A percentile compares a stretch with the other conserved stretches of the same genome.
Evolutionary conservation across 2,329 filamentous ascomycete species (phyloP).

Genomic region (Colletotrichum tropicicola): DNA sequence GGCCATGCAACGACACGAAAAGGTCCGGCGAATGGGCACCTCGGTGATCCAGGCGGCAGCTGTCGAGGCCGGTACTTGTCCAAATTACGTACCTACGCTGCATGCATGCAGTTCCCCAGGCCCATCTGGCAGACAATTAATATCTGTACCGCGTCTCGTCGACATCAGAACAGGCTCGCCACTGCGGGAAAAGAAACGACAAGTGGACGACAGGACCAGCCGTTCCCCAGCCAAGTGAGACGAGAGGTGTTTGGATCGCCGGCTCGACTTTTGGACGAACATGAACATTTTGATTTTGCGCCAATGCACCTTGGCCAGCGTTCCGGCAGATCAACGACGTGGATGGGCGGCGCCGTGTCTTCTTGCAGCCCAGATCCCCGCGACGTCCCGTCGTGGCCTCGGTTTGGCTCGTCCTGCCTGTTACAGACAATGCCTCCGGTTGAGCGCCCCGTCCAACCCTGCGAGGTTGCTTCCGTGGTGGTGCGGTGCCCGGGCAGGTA

Average conservation of each 20-base stretch:
- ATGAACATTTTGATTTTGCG: neutral
- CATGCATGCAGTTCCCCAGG: conserved; percentile 26
- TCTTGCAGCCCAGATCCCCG: conserved; percentile 8
- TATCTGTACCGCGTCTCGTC: neutral
- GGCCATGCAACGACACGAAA: neutral
- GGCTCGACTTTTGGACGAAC: conserved; percentile 4
- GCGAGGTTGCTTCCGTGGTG: conserved; percentile 13
- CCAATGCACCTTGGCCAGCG: neutral
- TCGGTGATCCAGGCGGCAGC: conserved; percentile 6
- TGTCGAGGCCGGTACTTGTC: conserved; percentile 23
- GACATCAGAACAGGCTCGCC: neutral
- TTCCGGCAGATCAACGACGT: conserved; percentile 2
- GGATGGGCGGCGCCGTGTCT: neutral
- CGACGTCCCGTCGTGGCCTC: neutral
- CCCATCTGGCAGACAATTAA: conserved; percentile 1
- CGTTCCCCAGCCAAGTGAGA: conserved; percentile 19
- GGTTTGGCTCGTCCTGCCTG: conserved; percentile 10
- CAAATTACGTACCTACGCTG: conserved; percentile 18
- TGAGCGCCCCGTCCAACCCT: neutral
- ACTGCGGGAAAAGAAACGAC: neutral
- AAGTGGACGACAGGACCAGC: neutral
- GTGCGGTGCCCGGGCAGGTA: neutral
- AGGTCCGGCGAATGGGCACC: conserved; percentile 13
- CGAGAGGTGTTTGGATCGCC: conserved; percentile 10
- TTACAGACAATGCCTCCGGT: conserved; percentile 2